These are phyloP conservation scores for Sanguinoderma infundibulare DNA, from an alignment of 1,284 basidiomycete species.

Conservation along the genomic window DNA sequence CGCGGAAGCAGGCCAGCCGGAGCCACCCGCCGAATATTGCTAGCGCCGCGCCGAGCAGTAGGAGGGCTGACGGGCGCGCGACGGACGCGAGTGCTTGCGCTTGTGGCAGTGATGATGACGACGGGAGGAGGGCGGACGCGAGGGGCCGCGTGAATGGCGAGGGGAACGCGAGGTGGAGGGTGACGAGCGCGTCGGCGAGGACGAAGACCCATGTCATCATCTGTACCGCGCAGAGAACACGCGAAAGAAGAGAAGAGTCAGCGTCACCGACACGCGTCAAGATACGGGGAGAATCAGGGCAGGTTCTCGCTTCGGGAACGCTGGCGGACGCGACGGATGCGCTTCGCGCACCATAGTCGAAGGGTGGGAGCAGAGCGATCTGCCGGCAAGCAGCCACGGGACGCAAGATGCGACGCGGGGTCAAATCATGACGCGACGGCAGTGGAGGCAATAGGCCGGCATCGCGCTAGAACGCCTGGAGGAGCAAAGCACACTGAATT, in stretches of 20 bases:
- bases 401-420: not conserved
- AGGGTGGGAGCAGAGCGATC: not conserved
- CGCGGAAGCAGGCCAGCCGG: constrained; percentile 32
- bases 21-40: constrained; percentile 24
- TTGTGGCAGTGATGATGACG: not conserved
- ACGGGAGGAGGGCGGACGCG: constrained; percentile 19
- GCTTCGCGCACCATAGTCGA: not conserved
- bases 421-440: not conserved
- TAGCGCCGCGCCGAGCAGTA: constrained; percentile 26
- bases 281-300: too few species aligned
- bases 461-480: not conserved
- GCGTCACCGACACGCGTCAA: too few species aligned
- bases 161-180: constrained; percentile 26
- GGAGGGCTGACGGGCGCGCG: constrained; percentile 19
- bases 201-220: constrained; percentile 34
- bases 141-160: constrained; percentile 18
- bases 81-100: constrained; percentile 4
- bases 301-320: too few species aligned
- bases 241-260: not conserved
- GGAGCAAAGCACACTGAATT: not conserved
- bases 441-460: not conserved
- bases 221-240: constrained; percentile 13
- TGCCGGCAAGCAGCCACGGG: not conserved
- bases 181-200: constrained; percentile 30
- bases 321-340: too few species aligned